phyloP scores from a whole-genome alignment of 2,329 filamentous ascomycete species.

The Paecilomyces niveus region DNA sequence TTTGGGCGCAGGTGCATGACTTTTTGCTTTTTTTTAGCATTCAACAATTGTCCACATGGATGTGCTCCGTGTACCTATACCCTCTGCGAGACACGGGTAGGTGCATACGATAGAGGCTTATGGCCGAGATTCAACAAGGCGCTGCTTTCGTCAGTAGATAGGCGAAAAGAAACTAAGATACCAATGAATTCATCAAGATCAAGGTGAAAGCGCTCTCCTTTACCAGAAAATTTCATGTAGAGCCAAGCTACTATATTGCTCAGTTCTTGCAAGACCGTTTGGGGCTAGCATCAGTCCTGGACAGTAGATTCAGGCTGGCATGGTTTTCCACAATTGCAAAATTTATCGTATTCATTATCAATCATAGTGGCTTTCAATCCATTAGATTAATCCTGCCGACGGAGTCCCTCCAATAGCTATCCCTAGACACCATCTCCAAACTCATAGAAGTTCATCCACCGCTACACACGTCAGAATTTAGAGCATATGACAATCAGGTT shows the following conservation, averaged over 20 bases:
- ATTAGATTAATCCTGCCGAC: background rate
- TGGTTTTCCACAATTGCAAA: background rate
- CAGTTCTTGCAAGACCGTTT: background rate
- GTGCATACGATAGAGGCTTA: background rate
- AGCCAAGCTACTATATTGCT: background rate
- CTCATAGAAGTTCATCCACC: conserved; percentile 3
- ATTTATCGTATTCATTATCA: background rate
- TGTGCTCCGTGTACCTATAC: conserved; percentile 50
- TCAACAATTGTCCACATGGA: conserved; percentile 90
- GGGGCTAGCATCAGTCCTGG: background rate
- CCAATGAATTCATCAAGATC: background rate
- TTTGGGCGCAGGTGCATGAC: background rate
- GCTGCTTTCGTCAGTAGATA: background rate
- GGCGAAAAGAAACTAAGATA: background rate
- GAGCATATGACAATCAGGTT: too few species aligned
- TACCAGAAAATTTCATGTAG: background rate
- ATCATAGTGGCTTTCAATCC: background rate
- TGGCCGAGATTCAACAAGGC: background rate
- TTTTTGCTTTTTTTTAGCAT: background rate
- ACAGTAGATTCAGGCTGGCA: background rate
- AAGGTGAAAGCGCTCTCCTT: background rate
- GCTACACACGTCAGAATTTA: background rate
- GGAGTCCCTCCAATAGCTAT: too few species aligned
- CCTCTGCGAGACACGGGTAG: background rate
- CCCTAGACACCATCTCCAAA: conserved; percentile 4